Conservation (phyloP, 2,329 filamentous ascomycete species). For the Fusarium pseudocircinatum region DNA sequence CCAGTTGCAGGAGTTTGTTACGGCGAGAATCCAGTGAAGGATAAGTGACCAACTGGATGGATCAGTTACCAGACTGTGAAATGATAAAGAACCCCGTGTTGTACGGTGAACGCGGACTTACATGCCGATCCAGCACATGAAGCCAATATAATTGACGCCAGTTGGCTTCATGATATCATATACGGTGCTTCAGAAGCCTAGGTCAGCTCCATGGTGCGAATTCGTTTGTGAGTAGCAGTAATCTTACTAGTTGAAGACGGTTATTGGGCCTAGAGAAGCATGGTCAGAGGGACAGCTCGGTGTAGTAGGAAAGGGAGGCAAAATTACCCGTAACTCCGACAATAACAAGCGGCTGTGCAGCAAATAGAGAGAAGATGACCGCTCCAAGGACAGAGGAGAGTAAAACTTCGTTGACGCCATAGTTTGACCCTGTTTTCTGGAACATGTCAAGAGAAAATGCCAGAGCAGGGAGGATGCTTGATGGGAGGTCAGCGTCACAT, state of each 20-base stretch:
- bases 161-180: slow-evolving; percentile 85
- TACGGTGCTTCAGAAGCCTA: slow-evolving; percentile 69
- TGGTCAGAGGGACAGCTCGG: slow-evolving; percentile 5
- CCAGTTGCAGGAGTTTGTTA: slow-evolving; percentile 87
- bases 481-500: slow-evolving; percentile 23
- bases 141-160: slow-evolving; percentile 83
- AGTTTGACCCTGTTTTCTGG: slow-evolving; percentile 83
- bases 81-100: neutral
- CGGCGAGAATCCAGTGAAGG: slow-evolving; percentile 84
- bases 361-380: slow-evolving; percentile 81
- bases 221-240: neutral
- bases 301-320: neutral
- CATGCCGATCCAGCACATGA: slow-evolving; percentile 93
- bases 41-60: slow-evolving; percentile 76
- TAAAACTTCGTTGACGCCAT: slow-evolving; percentile 92
- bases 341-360: slow-evolving; percentile 87
- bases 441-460: slow-evolving; percentile 96
- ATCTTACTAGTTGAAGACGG: slow-evolving; percentile 85
- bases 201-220: slow-evolving; percentile 1
- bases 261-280: slow-evolving; percentile 74
- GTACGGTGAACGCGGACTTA: slow-evolving; percentile 49
- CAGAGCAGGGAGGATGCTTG: slow-evolving; percentile 83
- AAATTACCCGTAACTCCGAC: slow-evolving; percentile 81
- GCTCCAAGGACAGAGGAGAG: slow-evolving; percentile 84
- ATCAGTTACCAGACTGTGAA: neutral